Evolutionary conservation across 2,329 filamentous ascomycete genomes (phyloP), one percentile per base, ranked within the genome.

Genomic region (Neospermospora avenae): DNA sequence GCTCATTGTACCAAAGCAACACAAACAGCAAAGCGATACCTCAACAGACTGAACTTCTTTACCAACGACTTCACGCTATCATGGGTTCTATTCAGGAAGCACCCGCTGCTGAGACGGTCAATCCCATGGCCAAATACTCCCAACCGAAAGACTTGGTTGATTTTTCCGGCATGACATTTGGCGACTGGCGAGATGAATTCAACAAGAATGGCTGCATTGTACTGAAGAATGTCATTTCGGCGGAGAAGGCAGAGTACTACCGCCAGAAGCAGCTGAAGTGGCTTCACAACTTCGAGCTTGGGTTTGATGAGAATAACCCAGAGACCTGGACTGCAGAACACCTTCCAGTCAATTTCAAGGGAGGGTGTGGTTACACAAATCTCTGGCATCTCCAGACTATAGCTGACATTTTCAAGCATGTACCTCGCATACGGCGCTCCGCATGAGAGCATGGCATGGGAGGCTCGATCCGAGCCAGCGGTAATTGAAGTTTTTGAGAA

Each of bases 211-310:
- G 77, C 3, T 79, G 68, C 58, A 75, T 75, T 0, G 72, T 80
- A 10, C 68, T 80, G 54, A 79, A 78, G 55, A 73, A 73, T 2
- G 77, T 75, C 1, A 71, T 80, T 42, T 73, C 77, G 0, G 64
- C 63, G 7, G 76, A 76, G 18, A 70, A 70, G 46, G 76, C 76
- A 4, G 64, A 60, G 3, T 52, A 63, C 24, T 73, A 72, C 35
- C 63, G 45, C 16, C 42, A 68, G 1, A 63, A 67, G 20, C 59
- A 64, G 37, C 52, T 55, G 24, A 46, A 71, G 66, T 66, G 70
- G 72, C 31, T 64, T 4, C 55, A 64, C 31, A 59, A 55, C 10
- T 66, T 66, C 24, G 55, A 58, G 28, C 70, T 76, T 4, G 74
- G 74, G 6, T 76, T 73, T 59, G 66, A 74, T 24, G 70, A 73